Evolutionary conservation across 108 stramenopile species (phyloP).

Genomic region (Nitzschia palea): DNA sequence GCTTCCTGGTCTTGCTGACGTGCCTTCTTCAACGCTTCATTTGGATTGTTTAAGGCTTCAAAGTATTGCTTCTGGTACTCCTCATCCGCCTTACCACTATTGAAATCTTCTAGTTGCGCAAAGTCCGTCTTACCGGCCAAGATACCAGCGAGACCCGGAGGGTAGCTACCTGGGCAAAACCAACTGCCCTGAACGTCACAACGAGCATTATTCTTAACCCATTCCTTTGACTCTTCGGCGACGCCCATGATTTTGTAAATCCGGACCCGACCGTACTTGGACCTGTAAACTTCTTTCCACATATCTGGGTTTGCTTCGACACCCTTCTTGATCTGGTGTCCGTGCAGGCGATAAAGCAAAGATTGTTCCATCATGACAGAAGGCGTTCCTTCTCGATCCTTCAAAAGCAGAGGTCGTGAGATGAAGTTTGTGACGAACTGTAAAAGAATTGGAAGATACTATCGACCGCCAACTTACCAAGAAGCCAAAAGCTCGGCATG

Average conservation of each 20-base stretch:
- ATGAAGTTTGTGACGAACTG: constrained; percentile 5
- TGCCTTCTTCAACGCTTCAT: constrained; percentile 53
- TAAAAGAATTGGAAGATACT: not conserved
- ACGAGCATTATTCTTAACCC: constrained; percentile 77
- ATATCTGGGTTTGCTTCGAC: constrained; percentile 70
- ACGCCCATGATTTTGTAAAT: constrained; percentile 93
- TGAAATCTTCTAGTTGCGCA: constrained; percentile 93
- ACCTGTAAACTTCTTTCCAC: constrained; percentile 90
- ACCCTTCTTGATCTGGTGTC: constrained; percentile 72
- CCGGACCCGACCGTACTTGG: constrained; percentile 97
- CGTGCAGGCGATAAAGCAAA: constrained; percentile 91
- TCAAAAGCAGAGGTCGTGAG: constrained; percentile 10
- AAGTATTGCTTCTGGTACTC: constrained; percentile 90
- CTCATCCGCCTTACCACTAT: constrained; percentile 65
- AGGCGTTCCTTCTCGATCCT: constrained; percentile 87
- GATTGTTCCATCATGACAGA: constrained; percentile 90
- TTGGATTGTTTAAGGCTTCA: constrained; percentile 74
- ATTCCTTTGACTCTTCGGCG: constrained; percentile 73
- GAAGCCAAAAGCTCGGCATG: constrained; percentile 89
- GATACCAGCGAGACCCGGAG: constrained; percentile 75
- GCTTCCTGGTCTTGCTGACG: constrained; percentile 35
- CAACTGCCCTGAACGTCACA: constrained; percentile 87
- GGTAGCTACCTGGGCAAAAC: constrained; percentile 92
- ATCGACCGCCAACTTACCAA: constrained; percentile 41
- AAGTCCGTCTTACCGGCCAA: constrained; percentile 83